Evolutionary conservation across 768 basidiomycete genomes (phyloP).

Genomic region (Cytidiella melzeri): DNA sequence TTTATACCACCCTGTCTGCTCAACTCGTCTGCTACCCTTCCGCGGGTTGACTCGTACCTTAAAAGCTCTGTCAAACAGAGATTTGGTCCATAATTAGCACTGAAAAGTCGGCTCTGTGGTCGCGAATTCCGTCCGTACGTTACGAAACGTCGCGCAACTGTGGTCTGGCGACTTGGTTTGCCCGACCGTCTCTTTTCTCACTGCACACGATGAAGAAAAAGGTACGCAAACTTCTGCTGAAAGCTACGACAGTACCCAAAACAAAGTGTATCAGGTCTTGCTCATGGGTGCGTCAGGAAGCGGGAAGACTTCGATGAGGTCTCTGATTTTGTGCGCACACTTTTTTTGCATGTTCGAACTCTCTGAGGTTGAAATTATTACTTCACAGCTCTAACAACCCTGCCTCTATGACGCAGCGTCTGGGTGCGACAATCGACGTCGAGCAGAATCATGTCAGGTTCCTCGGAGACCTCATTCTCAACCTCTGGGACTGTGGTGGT

Average conservation of each 20-base stretch:
- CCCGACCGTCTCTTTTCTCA: too few species aligned
- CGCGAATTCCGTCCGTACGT: too few species aligned
- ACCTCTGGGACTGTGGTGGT: slow-evolving; percentile 98
- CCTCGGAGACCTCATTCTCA: slow-evolving; percentile 91
- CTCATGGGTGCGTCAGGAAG: slow-evolving; percentile 97
- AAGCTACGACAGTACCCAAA: not conserved
- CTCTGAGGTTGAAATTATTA: not conserved
- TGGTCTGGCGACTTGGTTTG: too few species aligned
- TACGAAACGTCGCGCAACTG: too few species aligned
- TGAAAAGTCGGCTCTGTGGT: too few species aligned
- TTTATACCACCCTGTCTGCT: slow-evolving; percentile 8
- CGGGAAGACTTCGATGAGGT: slow-evolving; percentile 97
- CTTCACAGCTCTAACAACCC: slow-evolving; percentile 84
- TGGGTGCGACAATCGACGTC: slow-evolving; percentile 97
- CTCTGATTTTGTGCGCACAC: slow-evolving; percentile 87
- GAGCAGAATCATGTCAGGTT: slow-evolving; percentile 98
- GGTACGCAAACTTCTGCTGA: too few species aligned
- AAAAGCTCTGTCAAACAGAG: too few species aligned
- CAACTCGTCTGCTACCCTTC: slow-evolving; percentile 8
- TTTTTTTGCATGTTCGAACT: slow-evolving; percentile 3
- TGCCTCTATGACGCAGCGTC: slow-evolving; percentile 81
- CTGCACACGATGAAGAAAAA: slow-evolving; percentile 33
- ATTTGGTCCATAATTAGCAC: too few species aligned
- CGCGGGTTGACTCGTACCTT: slow-evolving; percentile 3
- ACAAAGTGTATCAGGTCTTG: slow-evolving; percentile 61